phyloP scores from a whole-genome alignment of 2,329 filamentous ascomycete species.

The Pyrenochaeta sp. region DNA sequence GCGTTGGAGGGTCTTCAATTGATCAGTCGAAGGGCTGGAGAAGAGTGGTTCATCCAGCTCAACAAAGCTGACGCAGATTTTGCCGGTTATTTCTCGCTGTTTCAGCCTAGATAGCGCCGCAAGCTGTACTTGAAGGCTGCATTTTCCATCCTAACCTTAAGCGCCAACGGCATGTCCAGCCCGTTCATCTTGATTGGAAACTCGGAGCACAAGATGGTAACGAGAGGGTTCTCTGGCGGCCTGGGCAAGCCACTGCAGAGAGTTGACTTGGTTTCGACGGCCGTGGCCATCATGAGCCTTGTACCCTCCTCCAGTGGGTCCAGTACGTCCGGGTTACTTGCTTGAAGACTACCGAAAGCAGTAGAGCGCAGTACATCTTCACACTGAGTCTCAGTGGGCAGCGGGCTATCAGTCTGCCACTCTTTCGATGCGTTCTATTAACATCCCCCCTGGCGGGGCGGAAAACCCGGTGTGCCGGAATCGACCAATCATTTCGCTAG shows the following conservation, averaged over 20 bases:
- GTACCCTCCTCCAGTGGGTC: constrained; percentile 21
- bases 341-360: constrained; percentile 38
- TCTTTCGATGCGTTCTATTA: constrained; percentile 34
- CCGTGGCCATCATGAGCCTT: constrained; percentile 17
- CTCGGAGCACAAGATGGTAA: constrained; percentile 12
- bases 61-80: constrained; percentile 17
- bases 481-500: too few species aligned
- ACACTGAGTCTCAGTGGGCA: constrained; percentile 44
- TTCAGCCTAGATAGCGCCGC: constrained; percentile 8
- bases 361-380: constrained; percentile 35
- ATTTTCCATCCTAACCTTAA: constrained; percentile 9
- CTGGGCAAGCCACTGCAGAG: constrained; percentile 8
- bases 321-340: constrained; percentile 15
- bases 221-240: constrained; percentile 11
- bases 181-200: constrained; percentile 11
- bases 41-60: constrained; percentile 20
- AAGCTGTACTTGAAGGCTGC: constrained; percentile 11
- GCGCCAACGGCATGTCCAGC: constrained; percentile 11
- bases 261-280: constrained; percentile 11
- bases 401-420: constrained; percentile 39
- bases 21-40: constrained; percentile 1
- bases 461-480: too few species aligned
- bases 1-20: constrained; percentile 12
- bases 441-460: too few species aligned
- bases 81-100: constrained; percentile 4